Conservation (phyloP, 2,329 filamentous ascomycete species). For the Pseudogymnoascus sp. region DNA sequence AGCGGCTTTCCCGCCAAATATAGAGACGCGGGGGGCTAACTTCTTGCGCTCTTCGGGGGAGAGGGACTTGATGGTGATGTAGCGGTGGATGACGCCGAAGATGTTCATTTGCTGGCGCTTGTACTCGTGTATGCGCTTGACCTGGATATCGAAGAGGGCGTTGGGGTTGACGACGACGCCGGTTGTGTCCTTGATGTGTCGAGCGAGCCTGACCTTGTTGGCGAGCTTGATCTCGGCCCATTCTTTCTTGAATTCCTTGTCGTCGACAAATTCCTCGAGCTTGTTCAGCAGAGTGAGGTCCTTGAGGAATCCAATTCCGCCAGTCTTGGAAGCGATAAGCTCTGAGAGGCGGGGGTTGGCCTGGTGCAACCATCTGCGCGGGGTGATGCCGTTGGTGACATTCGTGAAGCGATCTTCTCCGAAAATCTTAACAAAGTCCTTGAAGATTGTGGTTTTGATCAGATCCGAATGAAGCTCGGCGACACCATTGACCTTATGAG, state of each 20-base stretch:
- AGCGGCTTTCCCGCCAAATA: slow-evolving; percentile 96
- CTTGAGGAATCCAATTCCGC: slow-evolving; percentile 76
- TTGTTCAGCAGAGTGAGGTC: slow-evolving; percentile 81
- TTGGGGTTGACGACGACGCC: slow-evolving; percentile 78
- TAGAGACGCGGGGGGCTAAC: slow-evolving; percentile 77
- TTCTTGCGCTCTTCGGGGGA: slow-evolving; percentile 78
- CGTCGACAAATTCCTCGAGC: slow-evolving; percentile 74
- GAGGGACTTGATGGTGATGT: slow-evolving; percentile 82
- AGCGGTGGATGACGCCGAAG: slow-evolving; percentile 93
- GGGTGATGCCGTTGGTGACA: slow-evolving; percentile 96
- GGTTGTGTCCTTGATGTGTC: slow-evolving; percentile 78
- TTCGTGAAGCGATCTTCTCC: slow-evolving; percentile 97
- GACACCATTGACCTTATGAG: slow-evolving; percentile 98
- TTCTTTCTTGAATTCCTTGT: slow-evolving; percentile 84
- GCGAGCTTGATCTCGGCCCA: slow-evolving; percentile 95
- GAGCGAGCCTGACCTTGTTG: slow-evolving; percentile 88
- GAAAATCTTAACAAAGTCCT: slow-evolving; percentile 93
- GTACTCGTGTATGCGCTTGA: slow-evolving; percentile 99
- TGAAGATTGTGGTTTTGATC: slow-evolving; percentile 99
- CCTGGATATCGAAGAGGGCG: slow-evolving; percentile 90
- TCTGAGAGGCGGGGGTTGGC: slow-evolving; percentile 89
- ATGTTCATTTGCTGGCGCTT: slow-evolving; percentile 99
- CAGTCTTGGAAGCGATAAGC: slow-evolving; percentile 83
- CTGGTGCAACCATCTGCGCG: slow-evolving; percentile 92
- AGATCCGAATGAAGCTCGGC: slow-evolving; percentile 95